Conservation (phyloP, 2,329 filamentous ascomycete species). For the Rugonectria rugulosa region DNA sequence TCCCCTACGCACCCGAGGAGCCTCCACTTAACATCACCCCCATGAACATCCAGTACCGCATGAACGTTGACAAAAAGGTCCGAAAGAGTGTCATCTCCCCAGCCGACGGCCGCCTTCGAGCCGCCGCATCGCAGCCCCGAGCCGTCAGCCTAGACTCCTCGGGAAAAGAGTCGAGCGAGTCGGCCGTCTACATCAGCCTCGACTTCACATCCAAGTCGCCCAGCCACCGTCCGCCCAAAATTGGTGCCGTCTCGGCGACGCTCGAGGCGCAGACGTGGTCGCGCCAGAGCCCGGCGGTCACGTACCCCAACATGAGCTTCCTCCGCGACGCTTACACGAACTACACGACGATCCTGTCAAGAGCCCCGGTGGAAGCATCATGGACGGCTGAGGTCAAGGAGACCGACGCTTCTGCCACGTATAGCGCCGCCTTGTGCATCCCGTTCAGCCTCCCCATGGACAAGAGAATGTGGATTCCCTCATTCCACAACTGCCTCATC, state of each 20-base stretch:
- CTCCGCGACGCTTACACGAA: conserved; percentile 17
- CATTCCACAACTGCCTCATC: conserved; percentile 12
- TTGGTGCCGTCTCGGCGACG: conserved; percentile 19
- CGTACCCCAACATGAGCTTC: conserved; percentile 26
- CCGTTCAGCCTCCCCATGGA: conserved; percentile 7
- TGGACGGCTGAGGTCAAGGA: neutral
- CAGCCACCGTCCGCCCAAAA: conserved; percentile 23
- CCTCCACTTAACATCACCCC: conserved; percentile 31
- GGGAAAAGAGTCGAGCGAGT: conserved; percentile 23
- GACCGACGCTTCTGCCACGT: neutral
- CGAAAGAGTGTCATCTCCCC: conserved; percentile 33
- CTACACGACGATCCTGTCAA: neutral
- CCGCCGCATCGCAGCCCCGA: conserved; percentile 28
- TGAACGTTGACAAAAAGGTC: conserved; percentile 29
- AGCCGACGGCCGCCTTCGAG: conserved; percentile 25
- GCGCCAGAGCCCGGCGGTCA: conserved; percentile 27
- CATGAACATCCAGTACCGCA: conserved; percentile 25
- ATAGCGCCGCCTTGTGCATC: neutral
- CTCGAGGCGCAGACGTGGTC: conserved; percentile 34
- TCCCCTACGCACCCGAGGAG: conserved; percentile 32
- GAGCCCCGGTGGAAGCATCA: neutral
- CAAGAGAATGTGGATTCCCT: conserved; percentile 8
- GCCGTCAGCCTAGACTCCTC: conserved; percentile 28
- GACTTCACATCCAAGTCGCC: conserved; percentile 26
- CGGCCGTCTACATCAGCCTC: conserved; percentile 24